Evolutionary conservation across 2,329 filamentous ascomycete species (phyloP).

Genomic region (Dactylellina leptospora): DNA sequence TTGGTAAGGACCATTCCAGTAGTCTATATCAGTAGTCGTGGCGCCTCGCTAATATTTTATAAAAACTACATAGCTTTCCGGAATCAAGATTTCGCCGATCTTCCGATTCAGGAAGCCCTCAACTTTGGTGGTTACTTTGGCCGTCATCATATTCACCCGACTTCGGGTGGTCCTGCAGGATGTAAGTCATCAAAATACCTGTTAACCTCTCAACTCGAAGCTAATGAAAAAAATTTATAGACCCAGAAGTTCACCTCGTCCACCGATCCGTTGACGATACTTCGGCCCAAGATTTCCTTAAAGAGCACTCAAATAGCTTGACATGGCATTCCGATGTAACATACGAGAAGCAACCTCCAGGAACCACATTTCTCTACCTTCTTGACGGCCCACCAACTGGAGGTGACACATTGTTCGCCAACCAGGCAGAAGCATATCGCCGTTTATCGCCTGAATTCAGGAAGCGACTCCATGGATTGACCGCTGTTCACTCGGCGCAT

Average conservation of each 20-base stretch:
- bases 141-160: constrained; percentile 81
- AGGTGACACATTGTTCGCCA: constrained; percentile 84
- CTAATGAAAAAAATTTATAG: constrained; percentile 9
- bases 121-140: constrained; percentile 79
- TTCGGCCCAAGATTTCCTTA: constrained; percentile 70
- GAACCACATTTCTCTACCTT: constrained; percentile 87
- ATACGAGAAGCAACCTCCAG: constrained; percentile 87
- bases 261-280: constrained; percentile 75
- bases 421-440: constrained; percentile 81
- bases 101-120: constrained; percentile 75
- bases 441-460: constrained; percentile 81
- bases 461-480: constrained; percentile 80
- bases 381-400: constrained; percentile 73
- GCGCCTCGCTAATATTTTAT: not conserved
- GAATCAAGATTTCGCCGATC: constrained; percentile 75
- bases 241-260: constrained; percentile 80
- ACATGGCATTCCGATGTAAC: constrained; percentile 91
- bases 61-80: constrained; percentile 70
- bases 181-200: constrained; percentile 55
- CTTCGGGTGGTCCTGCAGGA: constrained; percentile 76
- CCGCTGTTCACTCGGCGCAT: constrained; percentile 80
- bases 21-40: constrained; percentile 59
- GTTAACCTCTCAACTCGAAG: not conserved
- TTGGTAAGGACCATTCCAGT: constrained; percentile 58
- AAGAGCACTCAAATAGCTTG: constrained; percentile 77